Evolutionary conservation across 768 basidiomycete species (phyloP).

Genomic region (Leccinum sublutescens): DNA sequence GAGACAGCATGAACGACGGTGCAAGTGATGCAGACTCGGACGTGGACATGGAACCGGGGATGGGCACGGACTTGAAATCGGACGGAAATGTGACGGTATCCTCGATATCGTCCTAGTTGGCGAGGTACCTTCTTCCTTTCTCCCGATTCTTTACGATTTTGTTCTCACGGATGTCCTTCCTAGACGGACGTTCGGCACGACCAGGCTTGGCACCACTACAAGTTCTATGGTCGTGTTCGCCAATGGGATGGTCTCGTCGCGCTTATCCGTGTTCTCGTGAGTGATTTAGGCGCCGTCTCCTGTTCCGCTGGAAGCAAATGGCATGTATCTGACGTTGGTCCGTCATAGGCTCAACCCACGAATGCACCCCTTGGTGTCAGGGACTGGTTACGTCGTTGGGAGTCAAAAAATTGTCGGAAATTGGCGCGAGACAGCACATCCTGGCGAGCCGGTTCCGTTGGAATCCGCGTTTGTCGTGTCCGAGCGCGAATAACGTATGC

Average conservation of each 20-base stretch:
- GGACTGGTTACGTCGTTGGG: constrained; percentile 68
- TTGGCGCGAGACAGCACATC: constrained; percentile 49
- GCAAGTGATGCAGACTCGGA: constrained; percentile 24
- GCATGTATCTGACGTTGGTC: constrained; percentile 7
- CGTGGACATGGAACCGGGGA: constrained; percentile 26
- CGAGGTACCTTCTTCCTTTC: constrained; percentile 36
- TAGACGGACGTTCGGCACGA: constrained; percentile 51
- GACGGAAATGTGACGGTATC: constrained; percentile 49
- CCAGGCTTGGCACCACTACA: constrained; percentile 47
- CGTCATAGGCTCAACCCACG: constrained; percentile 8
- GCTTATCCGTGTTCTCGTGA: constrained; percentile 43
- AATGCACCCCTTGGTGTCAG: constrained; percentile 21
- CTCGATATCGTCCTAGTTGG: constrained; percentile 62
- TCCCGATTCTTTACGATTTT: not conserved
- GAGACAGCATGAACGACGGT: constrained; percentile 23
- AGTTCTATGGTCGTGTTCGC: constrained; percentile 52
- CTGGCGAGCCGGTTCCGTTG: constrained; percentile 43
- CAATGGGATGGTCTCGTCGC: constrained; percentile 60
- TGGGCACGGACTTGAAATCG: constrained; percentile 23
- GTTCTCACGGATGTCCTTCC: not conserved
- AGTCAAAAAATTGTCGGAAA: constrained; percentile 67
- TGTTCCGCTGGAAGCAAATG: not conserved
- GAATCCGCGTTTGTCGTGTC: constrained; percentile 69
- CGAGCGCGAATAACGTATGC: constrained; percentile 33
- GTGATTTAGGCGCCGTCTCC: constrained; percentile 4